These are phyloP conservation scores for Physaria fendleri DNA, from an alignment of 345 rosid species.

Conservation along the genomic window DNA sequence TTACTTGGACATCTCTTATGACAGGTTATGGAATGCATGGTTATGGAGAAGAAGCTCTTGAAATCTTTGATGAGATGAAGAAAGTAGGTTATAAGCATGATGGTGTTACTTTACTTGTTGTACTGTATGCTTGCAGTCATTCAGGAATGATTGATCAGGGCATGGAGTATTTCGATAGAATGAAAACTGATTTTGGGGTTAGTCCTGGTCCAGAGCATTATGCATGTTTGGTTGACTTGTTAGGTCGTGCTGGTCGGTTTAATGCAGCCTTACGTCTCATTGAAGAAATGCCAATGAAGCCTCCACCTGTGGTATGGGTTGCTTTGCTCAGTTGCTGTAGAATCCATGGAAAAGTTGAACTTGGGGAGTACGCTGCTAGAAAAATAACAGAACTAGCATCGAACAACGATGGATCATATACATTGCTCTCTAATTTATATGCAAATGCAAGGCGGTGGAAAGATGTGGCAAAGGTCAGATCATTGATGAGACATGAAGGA, in stretches of 20 bases:
- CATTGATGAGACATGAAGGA: conserved; percentile 61
- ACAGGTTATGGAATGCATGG: conserved; percentile 90
- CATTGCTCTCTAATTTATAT: conserved; percentile 71
- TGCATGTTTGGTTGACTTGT: conserved; percentile 78
- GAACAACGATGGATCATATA: conserved; percentile 67
- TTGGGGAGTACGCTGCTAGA: conserved; percentile 67
- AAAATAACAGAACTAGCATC: conserved; percentile 42
- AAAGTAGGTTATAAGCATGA: conserved; percentile 51
- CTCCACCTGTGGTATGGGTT: conserved; percentile 64
- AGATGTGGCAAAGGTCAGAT: conserved; percentile 68
- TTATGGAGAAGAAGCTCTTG: conserved; percentile 55
- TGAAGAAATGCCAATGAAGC: conserved; percentile 62
- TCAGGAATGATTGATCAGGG: conserved; percentile 78
- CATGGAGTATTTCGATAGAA: conserved; percentile 46
- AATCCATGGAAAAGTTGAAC: conserved; percentile 63
- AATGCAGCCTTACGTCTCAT: conserved; percentile 56
- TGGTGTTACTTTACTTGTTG: conserved; percentile 60
- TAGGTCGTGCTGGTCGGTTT: conserved; percentile 71
- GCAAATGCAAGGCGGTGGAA: conserved; percentile 82
- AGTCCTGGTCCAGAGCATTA: conserved; percentile 62
- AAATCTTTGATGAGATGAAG: conserved; percentile 56
- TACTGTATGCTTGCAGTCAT: conserved; percentile 87
- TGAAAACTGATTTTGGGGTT: conserved; percentile 50
- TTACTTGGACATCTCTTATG: conserved; percentile 81
- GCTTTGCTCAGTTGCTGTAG: conserved; percentile 73